These are phyloP conservation scores for Colletotrichum nymphaeae DNA, from an alignment of 2,329 filamentous ascomycete species.

Conservation along the genomic window DNA sequence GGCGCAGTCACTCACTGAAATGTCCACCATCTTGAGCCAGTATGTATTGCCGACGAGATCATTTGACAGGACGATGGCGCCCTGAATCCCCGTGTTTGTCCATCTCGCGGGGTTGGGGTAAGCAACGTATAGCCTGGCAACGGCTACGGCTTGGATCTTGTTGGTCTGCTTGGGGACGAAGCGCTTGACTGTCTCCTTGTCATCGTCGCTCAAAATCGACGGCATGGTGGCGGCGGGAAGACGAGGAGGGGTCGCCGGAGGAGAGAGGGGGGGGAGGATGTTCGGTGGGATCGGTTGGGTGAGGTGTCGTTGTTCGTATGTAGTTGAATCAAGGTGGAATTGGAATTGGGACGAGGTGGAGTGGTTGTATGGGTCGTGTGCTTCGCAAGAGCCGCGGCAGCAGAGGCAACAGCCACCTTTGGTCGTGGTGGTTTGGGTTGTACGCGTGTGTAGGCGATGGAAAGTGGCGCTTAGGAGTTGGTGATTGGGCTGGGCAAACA, in stretches of 20 bases:
- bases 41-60: conserved; percentile 95
- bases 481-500: conserved; percentile 18
- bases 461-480: conserved; percentile 32
- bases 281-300: conserved; percentile 5
- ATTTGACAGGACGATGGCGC: conserved; percentile 90
- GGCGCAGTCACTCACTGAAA: conserved; percentile 76
- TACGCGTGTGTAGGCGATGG: conserved; percentile 31
- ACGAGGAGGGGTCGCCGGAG: background rate
- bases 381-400: conserved; percentile 29
- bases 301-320: conserved; percentile 29
- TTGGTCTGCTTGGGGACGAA: conserved; percentile 93
- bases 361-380: conserved; percentile 28
- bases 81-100: conserved; percentile 94
- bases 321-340: conserved; percentile 30
- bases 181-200: conserved; percentile 96
- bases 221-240: conserved; percentile 57
- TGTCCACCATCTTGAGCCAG: conserved; percentile 97
- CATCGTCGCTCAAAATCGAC: conserved; percentile 85
- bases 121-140: conserved; percentile 92
- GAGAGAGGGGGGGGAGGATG: background rate
- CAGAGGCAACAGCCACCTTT: conserved; percentile 21
- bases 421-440: conserved; percentile 25
- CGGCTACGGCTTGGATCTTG: conserved; percentile 96
- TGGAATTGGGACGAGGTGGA: conserved; percentile 32
- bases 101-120: conserved; percentile 88